Evolutionary conservation across 345 rosid species (phyloP), one percentile per base, ranked within the genome.

Genomic region (Linum tenue): DNA sequence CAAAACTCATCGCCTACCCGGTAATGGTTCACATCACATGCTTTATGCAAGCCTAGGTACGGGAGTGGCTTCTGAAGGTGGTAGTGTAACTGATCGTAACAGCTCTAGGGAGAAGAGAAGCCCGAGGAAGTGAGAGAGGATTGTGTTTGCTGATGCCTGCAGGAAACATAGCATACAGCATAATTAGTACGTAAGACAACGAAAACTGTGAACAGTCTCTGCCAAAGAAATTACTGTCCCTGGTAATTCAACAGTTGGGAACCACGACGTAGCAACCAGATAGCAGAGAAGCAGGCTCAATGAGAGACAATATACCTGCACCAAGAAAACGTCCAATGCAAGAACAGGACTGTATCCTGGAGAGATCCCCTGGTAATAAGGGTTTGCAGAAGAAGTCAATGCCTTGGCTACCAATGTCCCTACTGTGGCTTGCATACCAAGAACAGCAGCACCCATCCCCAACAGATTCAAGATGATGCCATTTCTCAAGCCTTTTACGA

Each of bases 351-450:
- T 80, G 64, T 76, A 82, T 56, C 95, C 97, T 4, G 95, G 95
- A 38, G 97, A 62, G 38, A 90, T 77, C 64, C 92, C 91, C 72
- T 91, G 99, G 78, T 82, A 84, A 68, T 81, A 88, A 60, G 97
- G 97, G 77, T 79, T 90, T 8, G 91, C 87, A 4, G 97, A 81
- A 48, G 99, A 77, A 68, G 99, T 91, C 66, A 91, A 85, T 70
- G 97, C 96, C 80, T 88, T 91, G n/a, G 97, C 96, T 31, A 89
- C 94, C 72, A 91, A 70, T 55, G 71, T 76, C 22, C 99, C 98
- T 1, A 95, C 94, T 0, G 90, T 95, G 69, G 99, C 97, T 86
- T 88, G 97, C 96, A 91, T 82, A 53, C 96, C 99, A 58, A 91
- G 90, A 65, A 95, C 70, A 37, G 96, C 87, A 55, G 97, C 88